These are phyloP conservation scores for Chaetomium sp. DNA, from an alignment of 2,329 filamentous ascomycete species.

Conservation along the genomic window DNA sequence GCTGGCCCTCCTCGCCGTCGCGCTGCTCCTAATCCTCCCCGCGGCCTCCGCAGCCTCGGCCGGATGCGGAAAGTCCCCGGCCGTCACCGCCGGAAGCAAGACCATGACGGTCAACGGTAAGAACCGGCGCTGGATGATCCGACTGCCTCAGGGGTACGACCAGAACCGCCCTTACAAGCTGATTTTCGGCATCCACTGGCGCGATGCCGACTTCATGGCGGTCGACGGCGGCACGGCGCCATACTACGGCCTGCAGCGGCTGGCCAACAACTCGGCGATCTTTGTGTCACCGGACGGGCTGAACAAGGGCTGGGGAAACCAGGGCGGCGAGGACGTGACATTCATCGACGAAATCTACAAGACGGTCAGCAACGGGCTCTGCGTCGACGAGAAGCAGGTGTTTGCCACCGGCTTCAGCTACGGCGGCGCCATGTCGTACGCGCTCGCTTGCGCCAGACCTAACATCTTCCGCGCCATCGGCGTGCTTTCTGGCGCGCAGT, in stretches of 20 bases:
- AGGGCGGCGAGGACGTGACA: constrained; percentile 45
- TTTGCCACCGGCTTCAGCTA: constrained; percentile 50
- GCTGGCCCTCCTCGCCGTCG: not conserved
- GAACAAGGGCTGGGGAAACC: constrained; percentile 48
- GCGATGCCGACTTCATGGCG: constrained; percentile 42
- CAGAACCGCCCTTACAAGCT: constrained; percentile 43
- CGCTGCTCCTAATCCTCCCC: not conserved
- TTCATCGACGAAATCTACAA: constrained; percentile 46
- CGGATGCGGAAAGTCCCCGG: constrained; percentile 7
- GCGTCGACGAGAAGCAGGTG: constrained; percentile 45
- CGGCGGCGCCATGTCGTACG: constrained; percentile 47
- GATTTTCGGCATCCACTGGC: constrained; percentile 48
- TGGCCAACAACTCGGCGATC: constrained; percentile 44
- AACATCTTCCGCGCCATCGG: constrained; percentile 18
- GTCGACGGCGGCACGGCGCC: constrained; percentile 40
- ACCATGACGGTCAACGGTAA: constrained; percentile 44
- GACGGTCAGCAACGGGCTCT: constrained; percentile 44
- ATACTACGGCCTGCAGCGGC: constrained; percentile 40
- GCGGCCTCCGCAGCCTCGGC: not conserved
- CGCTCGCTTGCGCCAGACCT: constrained; percentile 46
- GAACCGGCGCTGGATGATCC: constrained; percentile 44
- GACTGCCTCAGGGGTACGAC: constrained; percentile 44
- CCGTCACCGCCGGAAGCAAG: not conserved
- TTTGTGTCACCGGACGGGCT: constrained; percentile 49
- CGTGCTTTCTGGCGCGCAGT: not conserved